Conservation (phyloP, 805 yeast genomes). For the Lachancea waltii region DNA sequence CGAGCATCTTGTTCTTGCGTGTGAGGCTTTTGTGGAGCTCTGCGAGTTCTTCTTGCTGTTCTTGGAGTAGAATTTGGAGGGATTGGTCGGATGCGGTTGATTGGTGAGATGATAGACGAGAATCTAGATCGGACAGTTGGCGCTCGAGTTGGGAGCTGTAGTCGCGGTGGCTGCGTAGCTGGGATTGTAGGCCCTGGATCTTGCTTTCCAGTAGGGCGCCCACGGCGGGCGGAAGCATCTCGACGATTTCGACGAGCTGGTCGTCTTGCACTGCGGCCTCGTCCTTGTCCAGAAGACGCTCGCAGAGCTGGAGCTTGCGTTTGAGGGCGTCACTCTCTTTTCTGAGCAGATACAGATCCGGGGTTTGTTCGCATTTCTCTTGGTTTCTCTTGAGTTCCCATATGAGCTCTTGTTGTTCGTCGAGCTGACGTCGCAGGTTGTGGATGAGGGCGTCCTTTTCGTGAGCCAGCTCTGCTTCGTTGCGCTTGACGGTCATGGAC, state of each 20-base stretch:
- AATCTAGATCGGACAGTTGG: conserved; percentile 6
- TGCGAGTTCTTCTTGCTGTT: conserved; percentile 60
- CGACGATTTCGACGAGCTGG: conserved; percentile 52
- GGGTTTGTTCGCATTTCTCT: not conserved
- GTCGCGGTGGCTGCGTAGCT: conserved; percentile 28
- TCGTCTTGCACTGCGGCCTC: conserved; percentile 45
- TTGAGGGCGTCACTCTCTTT: conserved; percentile 54
- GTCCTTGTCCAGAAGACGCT: conserved; percentile 56
- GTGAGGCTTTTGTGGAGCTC: conserved; percentile 56
- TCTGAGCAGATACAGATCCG: not conserved
- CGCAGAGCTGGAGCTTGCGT: conserved; percentile 64
- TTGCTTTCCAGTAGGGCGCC: conserved; percentile 27
- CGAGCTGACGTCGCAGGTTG: conserved; percentile 53
- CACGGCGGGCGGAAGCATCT: conserved; percentile 47
- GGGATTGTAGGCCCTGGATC: conserved; percentile 26
- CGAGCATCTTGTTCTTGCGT: conserved; percentile 75
- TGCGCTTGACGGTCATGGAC: conserved; percentile 55
- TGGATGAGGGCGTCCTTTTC: conserved; percentile 50
- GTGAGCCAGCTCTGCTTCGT: conserved; percentile 26
- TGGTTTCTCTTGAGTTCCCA: conserved; percentile 29
- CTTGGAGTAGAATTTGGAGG: conserved; percentile 35
- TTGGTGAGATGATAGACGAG: conserved; percentile 15
- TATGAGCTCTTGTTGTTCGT: conserved; percentile 51
- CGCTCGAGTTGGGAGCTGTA: conserved; percentile 19
- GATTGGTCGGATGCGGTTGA: not conserved